These are phyloP conservation scores for Staphylotrichum longicolle DNA, from an alignment of 495 filamentous ascomycete species.

Conservation along the genomic window DNA sequence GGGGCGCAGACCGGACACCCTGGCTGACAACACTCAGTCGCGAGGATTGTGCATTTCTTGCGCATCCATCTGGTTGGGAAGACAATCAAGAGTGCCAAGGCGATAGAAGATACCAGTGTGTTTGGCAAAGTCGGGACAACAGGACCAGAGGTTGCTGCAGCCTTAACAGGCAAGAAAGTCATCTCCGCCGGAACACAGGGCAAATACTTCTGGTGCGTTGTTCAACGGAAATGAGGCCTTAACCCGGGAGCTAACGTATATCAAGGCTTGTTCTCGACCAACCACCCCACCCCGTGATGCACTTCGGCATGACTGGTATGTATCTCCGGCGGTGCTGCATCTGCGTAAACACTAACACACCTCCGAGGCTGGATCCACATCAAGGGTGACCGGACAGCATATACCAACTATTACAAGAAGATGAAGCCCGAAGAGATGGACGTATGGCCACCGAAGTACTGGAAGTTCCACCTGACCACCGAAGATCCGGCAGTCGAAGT, in stretches of 20 bases:
- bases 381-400: slow-evolving; percentile 67
- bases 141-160: slow-evolving; percentile 65
- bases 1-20: not conserved
- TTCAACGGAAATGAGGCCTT: not conserved
- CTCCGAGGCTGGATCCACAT: slow-evolving; percentile 79
- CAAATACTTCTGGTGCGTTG: slow-evolving; percentile 84
- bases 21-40: slow-evolving; percentile 50
- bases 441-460: slow-evolving; percentile 85
- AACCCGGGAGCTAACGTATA: not conserved
- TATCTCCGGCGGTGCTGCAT: not conserved
- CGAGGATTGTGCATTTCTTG: slow-evolving; percentile 81
- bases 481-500: slow-evolving; percentile 60
- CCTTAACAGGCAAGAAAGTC: slow-evolving; percentile 74
- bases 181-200: slow-evolving; percentile 76
- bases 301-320: slow-evolving; percentile 73
- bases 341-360: slow-evolving; percentile 15
- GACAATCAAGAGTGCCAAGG: slow-evolving; percentile 66
- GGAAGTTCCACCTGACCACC: slow-evolving; percentile 79
- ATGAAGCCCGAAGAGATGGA: slow-evolving; percentile 54
- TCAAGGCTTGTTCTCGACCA: slow-evolving; percentile 47
- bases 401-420: slow-evolving; percentile 66
- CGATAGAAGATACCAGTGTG: slow-evolving; percentile 73
- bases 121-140: slow-evolving; percentile 86
- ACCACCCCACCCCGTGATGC: slow-evolving; percentile 85
- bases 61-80: slow-evolving; percentile 78